Percentiles rank a stretch among this genome's conserved stretches.
These are phyloP conservation scores for Mycothermus thermophilus DNA, from an alignment of 495 filamentous ascomycete species.

Conservation along the genomic window DNA sequence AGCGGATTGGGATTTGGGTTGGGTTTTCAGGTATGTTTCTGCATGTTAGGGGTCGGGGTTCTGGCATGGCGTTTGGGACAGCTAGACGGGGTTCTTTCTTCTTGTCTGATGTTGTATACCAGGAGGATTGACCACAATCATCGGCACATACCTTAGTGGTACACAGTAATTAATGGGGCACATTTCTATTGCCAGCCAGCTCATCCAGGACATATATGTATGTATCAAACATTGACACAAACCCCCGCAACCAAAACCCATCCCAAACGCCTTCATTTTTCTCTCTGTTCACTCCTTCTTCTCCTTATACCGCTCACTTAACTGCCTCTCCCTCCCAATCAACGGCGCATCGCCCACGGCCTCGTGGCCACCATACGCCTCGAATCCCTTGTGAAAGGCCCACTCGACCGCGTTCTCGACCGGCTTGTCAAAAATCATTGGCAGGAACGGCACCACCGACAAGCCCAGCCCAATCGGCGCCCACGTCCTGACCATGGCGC, in stretches of 20 bases:
- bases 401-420: slow-evolving; percentile 85
- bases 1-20: neutral
- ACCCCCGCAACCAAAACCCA: no score
- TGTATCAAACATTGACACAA: no score
- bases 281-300: slow-evolving; percentile 38
- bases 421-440: slow-evolving; percentile 82
- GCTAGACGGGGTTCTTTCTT: neutral
- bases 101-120: neutral
- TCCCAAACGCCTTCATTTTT: no score
- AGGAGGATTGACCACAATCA: no score
- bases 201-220: no score
- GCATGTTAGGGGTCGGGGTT: slow-evolving; percentile 1
- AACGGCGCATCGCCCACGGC: slow-evolving; percentile 37
- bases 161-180: no score
- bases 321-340: slow-evolving; percentile 42
- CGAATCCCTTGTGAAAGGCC: slow-evolving; percentile 68
- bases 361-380: slow-evolving; percentile 49
- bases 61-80: slow-evolving; percentile 12
- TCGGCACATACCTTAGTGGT: no score
- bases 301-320: slow-evolving; percentile 39
- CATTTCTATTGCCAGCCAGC: no score
- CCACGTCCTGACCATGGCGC: slow-evolving; percentile 59
- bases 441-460: slow-evolving; percentile 75
- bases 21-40: no score
- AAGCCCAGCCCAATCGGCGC: slow-evolving; percentile 85